A percentile compares a stretch with the other conserved stretches of the same genome.
Evolutionary conservation across 2,329 filamentous ascomycete genomes (phyloP).

Genomic region (Colletotrichum cuscutae): DNA sequence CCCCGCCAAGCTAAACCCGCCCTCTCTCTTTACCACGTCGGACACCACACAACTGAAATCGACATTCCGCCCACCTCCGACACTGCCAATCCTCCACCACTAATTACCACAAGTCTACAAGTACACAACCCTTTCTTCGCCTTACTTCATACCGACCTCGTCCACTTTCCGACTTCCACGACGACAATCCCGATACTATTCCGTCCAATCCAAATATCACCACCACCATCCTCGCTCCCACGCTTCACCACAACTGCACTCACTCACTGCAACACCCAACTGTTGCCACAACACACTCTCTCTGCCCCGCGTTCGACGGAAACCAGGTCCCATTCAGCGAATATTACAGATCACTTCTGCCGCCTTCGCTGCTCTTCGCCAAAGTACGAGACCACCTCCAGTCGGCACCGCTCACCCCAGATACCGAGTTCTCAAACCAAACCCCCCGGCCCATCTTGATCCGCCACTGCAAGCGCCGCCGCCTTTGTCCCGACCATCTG

Average conservation of each 20-base stretch:
- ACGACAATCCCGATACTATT: not conserved
- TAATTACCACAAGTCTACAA: constrained; percentile 1
- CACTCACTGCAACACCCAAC: not conserved
- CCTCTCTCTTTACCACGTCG: constrained; percentile 4
- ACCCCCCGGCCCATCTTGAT: constrained; percentile 25
- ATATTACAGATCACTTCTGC: not conserved
- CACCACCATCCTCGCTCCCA: not conserved
- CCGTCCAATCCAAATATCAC: constrained; percentile 10
- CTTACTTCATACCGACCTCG: constrained; percentile 31
- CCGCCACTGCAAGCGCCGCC: constrained; percentile 29
- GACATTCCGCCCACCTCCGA: constrained; percentile 11
- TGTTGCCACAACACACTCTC: not conserved
- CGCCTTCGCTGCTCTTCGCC: not conserved
- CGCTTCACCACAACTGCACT: not conserved
- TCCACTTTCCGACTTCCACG: constrained; percentile 10
- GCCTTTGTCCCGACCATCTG: constrained; percentile 32
- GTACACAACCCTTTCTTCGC: not conserved
- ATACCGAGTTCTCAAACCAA: constrained; percentile 24
- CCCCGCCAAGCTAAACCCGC: constrained; percentile 21
- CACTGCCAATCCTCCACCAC: not conserved
- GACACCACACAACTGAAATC: not conserved
- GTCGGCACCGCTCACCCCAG: constrained; percentile 16
- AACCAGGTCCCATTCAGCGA: not conserved
- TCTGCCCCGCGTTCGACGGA: not conserved
- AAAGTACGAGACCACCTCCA: constrained; percentile 7